Evolutionary conservation across 2,329 filamentous ascomycete species (phyloP).

Genomic region (Clonostachys chloroleuca): DNA sequence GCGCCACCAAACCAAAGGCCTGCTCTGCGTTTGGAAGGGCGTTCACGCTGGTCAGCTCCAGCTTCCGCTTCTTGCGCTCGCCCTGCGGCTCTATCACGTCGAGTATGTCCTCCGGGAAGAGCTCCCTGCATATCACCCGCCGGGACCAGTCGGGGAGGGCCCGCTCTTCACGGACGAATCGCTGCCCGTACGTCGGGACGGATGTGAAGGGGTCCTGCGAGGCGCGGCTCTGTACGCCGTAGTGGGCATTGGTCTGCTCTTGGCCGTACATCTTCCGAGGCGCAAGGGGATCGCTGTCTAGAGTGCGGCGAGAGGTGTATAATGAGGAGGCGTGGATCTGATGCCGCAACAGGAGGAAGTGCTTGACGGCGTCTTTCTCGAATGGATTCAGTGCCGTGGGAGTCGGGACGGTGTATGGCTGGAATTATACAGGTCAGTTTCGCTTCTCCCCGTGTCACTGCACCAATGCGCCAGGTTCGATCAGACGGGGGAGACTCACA

Average conservation of each 20-base stretch:
- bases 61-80: slow-evolving; percentile 30
- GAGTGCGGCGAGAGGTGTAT: slow-evolving; percentile 50
- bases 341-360: slow-evolving; percentile 51
- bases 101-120: slow-evolving; percentile 54
- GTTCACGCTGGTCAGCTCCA: slow-evolving; percentile 41
- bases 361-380: slow-evolving; percentile 42
- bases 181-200: slow-evolving; percentile 53
- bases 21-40: slow-evolving; percentile 46
- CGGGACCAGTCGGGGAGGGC: slow-evolving; percentile 48
- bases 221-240: slow-evolving; percentile 49
- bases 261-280: slow-evolving; percentile 46
- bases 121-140: slow-evolving; percentile 43
- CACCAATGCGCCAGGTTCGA: neutral
- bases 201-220: slow-evolving; percentile 54
- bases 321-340: slow-evolving; percentile 50
- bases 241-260: slow-evolving; percentile 53
- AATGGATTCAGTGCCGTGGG: slow-evolving; percentile 34
- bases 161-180: slow-evolving; percentile 45
- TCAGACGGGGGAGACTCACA: slow-evolving; percentile 23
- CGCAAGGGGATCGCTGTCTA: slow-evolving; percentile 29
- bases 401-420: slow-evolving; percentile 46
- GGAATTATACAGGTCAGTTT: slow-evolving; percentile 1
- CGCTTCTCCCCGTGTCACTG: neutral
- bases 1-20: slow-evolving; percentile 33
- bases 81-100: slow-evolving; percentile 44